A percentile compares a stretch with the other conserved stretches of the same genome.
Evolutionary conservation across 352 stramenopile species (phyloP).

Genomic region (Albugo laibachii): DNA sequence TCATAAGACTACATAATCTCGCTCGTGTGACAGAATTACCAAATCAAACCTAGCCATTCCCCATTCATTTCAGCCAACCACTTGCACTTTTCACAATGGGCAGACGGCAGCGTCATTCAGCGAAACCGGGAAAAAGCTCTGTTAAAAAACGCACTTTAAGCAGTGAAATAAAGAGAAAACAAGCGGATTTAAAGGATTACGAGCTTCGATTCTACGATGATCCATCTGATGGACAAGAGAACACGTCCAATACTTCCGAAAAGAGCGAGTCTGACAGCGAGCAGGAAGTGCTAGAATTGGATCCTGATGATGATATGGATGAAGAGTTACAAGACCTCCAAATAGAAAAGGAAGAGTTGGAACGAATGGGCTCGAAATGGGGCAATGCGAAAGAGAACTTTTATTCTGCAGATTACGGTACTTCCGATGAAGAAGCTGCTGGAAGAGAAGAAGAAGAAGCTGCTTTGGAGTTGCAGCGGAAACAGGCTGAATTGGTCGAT

Average conservation of each 20-base stretch:
- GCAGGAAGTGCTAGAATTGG: conserved; percentile 49
- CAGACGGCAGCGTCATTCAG: conserved; percentile 37
- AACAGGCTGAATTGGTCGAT: conserved; percentile 71
- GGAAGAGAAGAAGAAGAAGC: conserved; percentile 64
- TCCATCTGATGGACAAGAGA: conserved; percentile 33
- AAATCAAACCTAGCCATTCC: no score
- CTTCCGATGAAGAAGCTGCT: conserved; percentile 55
- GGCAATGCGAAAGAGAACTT: conserved; percentile 74
- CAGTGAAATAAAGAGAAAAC: conserved; percentile 22
- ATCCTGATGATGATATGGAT: conserved; percentile 21
- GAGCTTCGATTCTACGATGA: conserved; percentile 77
- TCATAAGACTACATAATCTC: no score
- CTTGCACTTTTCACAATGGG: conserved; percentile 18
- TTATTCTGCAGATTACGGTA: conserved; percentile 71
- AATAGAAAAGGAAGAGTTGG: conserved; percentile 41
- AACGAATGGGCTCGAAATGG: conserved; percentile 70
- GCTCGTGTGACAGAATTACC: no score
- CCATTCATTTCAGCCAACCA: no score
- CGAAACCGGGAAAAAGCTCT: conserved; percentile 57
- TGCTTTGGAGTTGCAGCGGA: conserved; percentile 62
- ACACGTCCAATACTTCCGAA: conserved; percentile 12
- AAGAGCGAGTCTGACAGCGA: conserved; percentile 31
- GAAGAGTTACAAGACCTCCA: conserved; percentile 32
- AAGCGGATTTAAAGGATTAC: conserved; percentile 32
- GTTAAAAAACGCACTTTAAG: conserved; percentile 23